Base-by-base conservation (phyloP, 179 eudicot species). In the Corrigiola litoralis region DNA sequence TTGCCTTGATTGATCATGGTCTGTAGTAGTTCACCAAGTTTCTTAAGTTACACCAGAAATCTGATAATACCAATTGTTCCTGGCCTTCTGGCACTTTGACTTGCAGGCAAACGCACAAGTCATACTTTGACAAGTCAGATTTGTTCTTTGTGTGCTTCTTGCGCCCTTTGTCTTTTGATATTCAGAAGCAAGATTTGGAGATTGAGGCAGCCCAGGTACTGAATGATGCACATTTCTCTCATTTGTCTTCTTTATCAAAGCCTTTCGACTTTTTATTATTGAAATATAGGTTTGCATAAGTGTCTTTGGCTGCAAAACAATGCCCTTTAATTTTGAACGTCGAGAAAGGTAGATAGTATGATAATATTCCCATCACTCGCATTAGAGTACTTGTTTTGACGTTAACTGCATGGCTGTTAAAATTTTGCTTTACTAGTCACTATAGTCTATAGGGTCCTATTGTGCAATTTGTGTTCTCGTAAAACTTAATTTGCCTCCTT, bases 191-290 rank as follows among this genome's bases (percentile, higher is more conserved):
- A 69, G 87, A 83, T 34, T 54, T 69, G 65, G 87, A 83, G 75
- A 83, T 83, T 42, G 85, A 75, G 54, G 83, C 77, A 17, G 85
- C 81, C 50, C 76, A 81, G 85, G 87, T 83, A 83, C 37, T 47
- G 13, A 37, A 17, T 49, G 25, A 67, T 60, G 8, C 5, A 64
- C 44, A 10, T 11, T 67, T 16, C 33, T n/a, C 50, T 41, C 6
- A 10, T 33, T 24, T 1, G 32, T 18, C 29, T 14, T 25, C 40
- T 13, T 38, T 36, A 23, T 24, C 48, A 18, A 24, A 48, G 6
- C 29, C 18, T 13, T 11, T 58, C 45, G 21, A 4, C 5, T 23
- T 4, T 13, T 16, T 18, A 58, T 18, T 23, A 37, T 37, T 57
- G 44, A 33, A 10, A 20, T 8, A 18, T 17, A 16, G 7, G 16